Percentiles rank a stretch among this genome's conserved stretches.
phyloP scores from a whole-genome alignment of 306 rosid genomes.

The Pyrus pyrifolia region DNA sequence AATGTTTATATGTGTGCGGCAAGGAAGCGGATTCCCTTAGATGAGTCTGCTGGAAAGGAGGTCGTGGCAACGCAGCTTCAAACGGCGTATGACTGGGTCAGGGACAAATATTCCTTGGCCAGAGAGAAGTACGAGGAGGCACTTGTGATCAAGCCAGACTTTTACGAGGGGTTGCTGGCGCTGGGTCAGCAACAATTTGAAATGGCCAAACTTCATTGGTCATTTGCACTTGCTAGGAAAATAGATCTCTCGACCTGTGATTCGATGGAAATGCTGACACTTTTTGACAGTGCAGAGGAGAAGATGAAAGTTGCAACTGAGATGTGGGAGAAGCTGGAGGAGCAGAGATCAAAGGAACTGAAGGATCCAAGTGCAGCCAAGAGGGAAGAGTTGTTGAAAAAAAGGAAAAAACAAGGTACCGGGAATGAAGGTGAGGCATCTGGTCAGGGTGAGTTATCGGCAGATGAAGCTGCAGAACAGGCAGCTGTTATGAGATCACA shows the following conservation, averaged over 20 bases:
- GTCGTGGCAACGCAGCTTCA: slow-evolving; percentile 71
- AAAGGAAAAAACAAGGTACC: slow-evolving; percentile 64
- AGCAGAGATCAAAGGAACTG: slow-evolving; percentile 71
- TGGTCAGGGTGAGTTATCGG: slow-evolving; percentile 49
- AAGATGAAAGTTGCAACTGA: slow-evolving; percentile 93
- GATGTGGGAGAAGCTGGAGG: slow-evolving; percentile 98
- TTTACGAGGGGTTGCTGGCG: slow-evolving; percentile 88
- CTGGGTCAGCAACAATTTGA: slow-evolving; percentile 95
- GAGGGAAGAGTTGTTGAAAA: slow-evolving; percentile 70
- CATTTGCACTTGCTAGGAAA: slow-evolving; percentile 87
- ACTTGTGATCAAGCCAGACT: slow-evolving; percentile 80
- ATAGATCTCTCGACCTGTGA: slow-evolving; percentile 70
- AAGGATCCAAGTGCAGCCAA: slow-evolving; percentile 78
- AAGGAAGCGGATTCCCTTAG: slow-evolving; percentile 85
- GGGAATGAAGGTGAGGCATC: slow-evolving; percentile 54
- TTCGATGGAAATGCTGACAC: slow-evolving; percentile 63
- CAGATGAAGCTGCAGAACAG: slow-evolving; percentile 90
- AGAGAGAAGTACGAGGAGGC: slow-evolving; percentile 87
- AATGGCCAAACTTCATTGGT: slow-evolving; percentile 98
- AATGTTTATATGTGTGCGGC: slow-evolving; percentile 98
- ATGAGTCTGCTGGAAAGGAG: slow-evolving; percentile 77
- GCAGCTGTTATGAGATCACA: slow-evolving; percentile 94
- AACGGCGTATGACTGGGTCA: slow-evolving; percentile 93
- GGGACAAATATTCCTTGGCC: slow-evolving; percentile 85
- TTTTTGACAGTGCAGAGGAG: slow-evolving; percentile 78